Evolutionary conservation across 768 basidiomycete genomes (phyloP).

Genomic region (Clitopilus passeckerianus): DNA sequence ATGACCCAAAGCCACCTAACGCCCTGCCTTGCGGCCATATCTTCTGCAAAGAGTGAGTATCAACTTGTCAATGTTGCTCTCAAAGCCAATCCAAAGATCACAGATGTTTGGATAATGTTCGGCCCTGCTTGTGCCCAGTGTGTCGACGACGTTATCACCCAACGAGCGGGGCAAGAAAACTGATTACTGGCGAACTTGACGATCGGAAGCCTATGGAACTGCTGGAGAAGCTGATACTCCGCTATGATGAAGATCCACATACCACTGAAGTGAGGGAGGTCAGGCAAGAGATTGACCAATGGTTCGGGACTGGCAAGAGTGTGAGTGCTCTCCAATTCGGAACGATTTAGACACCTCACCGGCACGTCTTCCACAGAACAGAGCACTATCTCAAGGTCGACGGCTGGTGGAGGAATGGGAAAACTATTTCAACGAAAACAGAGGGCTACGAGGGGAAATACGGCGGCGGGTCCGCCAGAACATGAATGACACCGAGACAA

Average conservation of each 20-base stretch:
- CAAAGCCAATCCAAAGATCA: not conserved
- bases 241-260: not conserved
- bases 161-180: not conserved
- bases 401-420: not conserved
- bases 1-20: constrained; percentile 51
- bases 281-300: not conserved
- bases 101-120: constrained; percentile 11
- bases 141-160: not conserved
- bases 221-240: not conserved
- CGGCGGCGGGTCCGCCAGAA: not conserved
- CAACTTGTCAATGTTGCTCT: not conserved
- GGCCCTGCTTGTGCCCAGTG: not conserved
- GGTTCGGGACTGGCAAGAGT: not conserved
- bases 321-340: not conserved
- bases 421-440: not conserved
- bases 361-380: not conserved
- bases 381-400: not conserved
- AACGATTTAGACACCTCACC: not conserved
- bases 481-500: not conserved
- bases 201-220: not conserved
- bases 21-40: constrained; percentile 76
- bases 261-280: not conserved
- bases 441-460: not conserved
- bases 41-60: constrained; percentile 60
- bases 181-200: not conserved